A percentile compares a stretch with the other conserved stretches of the same genome.
Evolutionary conservation across 331 rosid species (phyloP).

Genomic region (Cydonia oblonga): DNA sequence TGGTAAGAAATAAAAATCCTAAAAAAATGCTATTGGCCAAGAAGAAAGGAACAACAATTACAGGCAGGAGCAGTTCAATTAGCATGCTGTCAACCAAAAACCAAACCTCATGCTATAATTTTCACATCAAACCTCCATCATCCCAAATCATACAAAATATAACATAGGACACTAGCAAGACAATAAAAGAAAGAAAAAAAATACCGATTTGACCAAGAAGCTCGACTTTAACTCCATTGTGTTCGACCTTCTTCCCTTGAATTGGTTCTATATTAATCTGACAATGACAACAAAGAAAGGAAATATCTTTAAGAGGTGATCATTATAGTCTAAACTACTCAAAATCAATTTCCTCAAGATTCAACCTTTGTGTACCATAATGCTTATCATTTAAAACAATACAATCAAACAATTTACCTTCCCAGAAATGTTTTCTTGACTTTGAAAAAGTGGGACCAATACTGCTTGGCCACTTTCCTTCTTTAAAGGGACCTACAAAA

Average conservation of each 20-base stretch:
- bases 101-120: not conserved
- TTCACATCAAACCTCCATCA: not conserved
- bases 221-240: conserved; percentile 86
- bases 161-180: not conserved
- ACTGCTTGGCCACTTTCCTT: conserved; percentile 77
- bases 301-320: conserved; percentile 2
- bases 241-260: conserved; percentile 90
- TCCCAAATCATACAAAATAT: not conserved
- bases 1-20: not conserved
- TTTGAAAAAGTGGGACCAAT: conserved; percentile 79
- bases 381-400: not conserved
- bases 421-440: conserved; percentile 91
- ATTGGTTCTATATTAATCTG: conserved; percentile 73
- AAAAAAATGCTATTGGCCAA: not conserved
- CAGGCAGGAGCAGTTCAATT: too few species aligned
- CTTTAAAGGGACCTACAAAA: conserved; percentile 53
- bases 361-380: not conserved
- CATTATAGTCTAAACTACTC: not conserved
- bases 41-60: too few species aligned
- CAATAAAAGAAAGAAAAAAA: conserved; percentile 1
- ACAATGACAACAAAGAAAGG: conserved; percentile 12
- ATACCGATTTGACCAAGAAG: conserved; percentile 91
- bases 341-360: not conserved
- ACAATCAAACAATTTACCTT: conserved; percentile 42
- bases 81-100: too few species aligned